Base-by-base conservation (phyloP, 2,329 filamentous ascomycete species). In the Penicillium corylophilum region DNA sequence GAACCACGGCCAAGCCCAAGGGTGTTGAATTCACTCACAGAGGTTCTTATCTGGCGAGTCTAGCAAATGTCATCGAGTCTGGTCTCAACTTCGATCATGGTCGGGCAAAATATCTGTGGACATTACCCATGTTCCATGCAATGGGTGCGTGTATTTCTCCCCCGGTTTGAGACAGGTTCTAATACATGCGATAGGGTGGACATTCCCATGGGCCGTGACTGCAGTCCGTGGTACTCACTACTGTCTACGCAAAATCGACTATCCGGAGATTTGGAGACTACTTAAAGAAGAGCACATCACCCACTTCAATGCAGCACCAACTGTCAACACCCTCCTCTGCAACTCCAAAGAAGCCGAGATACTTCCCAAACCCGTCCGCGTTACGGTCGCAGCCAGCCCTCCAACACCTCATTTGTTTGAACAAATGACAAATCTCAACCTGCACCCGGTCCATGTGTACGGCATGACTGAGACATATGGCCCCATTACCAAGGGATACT, bases 271-370 rank as follows among this genome's bases (percentile, higher is more conserved):
- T 54, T 99, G 94, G 94, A 82, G 82, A 44, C 75, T 99, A 4
- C 76, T 99, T 29, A 95, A 91, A 65, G 82, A 90, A 46, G 89
- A 97, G 71, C 79, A 83, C 6, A 88, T 99, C 57, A 97, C 91
- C 0, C 94, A 99, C 72, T 97, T 95, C 76, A 95, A 93, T 66
- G 93, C 93, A 1, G 94, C 93, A 0, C 94, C 94, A 0, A 99
- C 94, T 0, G 94, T 99, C 46, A 97, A 97, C 70, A 99, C 93
- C 0, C 76, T 97, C 1, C 82, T 99, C 2, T 96, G 94, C 67
- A 87, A 87, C 12, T 82, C 89, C 3, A 80, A 86, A 36, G 86
- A 91, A 69, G 93, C 94, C 2, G 82, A 81, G 60, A 81, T 73
- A 43, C 78, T 99, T 1, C 77, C 84, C 0, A 74, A 83, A 1